A percentile compares a stretch with the other conserved stretches of the same genome.
phyloP scores from a whole-genome alignment of 2,329 filamentous ascomycete species.

The Sclerotinia glacialis region DNA sequence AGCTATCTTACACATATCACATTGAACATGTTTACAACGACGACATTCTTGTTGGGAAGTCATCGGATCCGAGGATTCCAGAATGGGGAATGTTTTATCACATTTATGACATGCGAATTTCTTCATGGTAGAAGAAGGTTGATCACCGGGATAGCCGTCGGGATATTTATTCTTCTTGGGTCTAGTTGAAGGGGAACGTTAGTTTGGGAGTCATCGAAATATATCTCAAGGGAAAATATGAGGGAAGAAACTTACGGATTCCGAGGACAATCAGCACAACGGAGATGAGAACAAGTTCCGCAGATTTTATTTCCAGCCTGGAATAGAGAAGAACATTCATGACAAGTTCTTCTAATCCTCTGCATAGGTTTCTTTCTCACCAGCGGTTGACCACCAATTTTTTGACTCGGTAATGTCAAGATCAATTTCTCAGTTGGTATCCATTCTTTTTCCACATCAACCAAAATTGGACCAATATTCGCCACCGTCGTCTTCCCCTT shows the following conservation, averaged over 20 bases:
- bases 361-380: constrained; percentile 70
- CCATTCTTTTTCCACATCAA: constrained; percentile 32
- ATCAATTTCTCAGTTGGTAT: constrained; percentile 46
- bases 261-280: constrained; percentile 78
- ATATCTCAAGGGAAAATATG: no score
- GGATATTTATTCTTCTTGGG: constrained; percentile 68
- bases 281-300: constrained; percentile 64
- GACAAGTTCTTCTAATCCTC: constrained; percentile 72
- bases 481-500: constrained; percentile 51
- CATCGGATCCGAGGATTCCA: constrained; percentile 20
- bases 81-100: constrained; percentile 52
- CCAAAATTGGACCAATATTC: constrained; percentile 43
- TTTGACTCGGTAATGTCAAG: constrained; percentile 62
- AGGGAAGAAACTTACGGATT: constrained; percentile 61
- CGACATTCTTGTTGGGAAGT: constrained; percentile 48
- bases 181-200: constrained; percentile 40
- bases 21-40: constrained; percentile 60
- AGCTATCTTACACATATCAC: constrained; percentile 54
- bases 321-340: constrained; percentile 68
- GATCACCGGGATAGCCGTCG: constrained; percentile 66
- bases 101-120: constrained; percentile 63
- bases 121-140: constrained; percentile 25
- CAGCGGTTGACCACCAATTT: constrained; percentile 63
- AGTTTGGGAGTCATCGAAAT: constrained; percentile 8
- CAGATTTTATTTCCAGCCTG: constrained; percentile 60